Conservation (phyloP, 1,284 basidiomycete genomes). For the Hypsizygus ulmarius region DNA sequence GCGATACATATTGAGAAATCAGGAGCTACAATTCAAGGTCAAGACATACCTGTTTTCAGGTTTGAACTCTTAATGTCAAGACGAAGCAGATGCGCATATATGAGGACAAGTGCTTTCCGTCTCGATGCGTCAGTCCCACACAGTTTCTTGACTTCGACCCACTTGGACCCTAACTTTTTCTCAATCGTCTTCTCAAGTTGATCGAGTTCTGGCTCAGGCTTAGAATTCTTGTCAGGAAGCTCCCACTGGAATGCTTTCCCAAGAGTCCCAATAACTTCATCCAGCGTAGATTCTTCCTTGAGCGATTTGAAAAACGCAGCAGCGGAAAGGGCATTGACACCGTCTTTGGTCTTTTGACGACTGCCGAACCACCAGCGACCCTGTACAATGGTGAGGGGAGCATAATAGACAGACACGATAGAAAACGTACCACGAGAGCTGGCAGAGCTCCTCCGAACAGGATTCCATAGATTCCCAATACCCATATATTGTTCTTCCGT, state of each 20-base stretch:
- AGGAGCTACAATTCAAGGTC: not conserved
- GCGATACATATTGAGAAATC: constrained; percentile 2
- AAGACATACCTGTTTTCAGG: constrained; percentile 59
- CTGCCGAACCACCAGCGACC: constrained; percentile 98
- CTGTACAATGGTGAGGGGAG: constrained; percentile 31
- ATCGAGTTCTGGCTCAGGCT: constrained; percentile 45
- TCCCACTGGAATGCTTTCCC: constrained; percentile 76
- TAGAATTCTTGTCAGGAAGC: constrained; percentile 26
- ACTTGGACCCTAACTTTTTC: constrained; percentile 48
- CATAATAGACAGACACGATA: constrained; percentile 1
- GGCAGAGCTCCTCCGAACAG: constrained; percentile 88
- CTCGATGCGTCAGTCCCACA: constrained; percentile 29
- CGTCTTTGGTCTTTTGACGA: constrained; percentile 89
- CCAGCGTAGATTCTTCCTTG: constrained; percentile 76
- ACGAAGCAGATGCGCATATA: constrained; percentile 88
- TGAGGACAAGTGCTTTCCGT: constrained; percentile 65
- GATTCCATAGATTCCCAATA: constrained; percentile 85
- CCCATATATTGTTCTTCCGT: constrained; percentile 88
- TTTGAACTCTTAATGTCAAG: constrained; percentile 56
- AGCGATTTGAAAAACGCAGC: constrained; percentile 88
- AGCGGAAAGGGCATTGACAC: constrained; percentile 82
- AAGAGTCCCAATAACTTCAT: constrained; percentile 75
- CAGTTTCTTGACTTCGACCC: constrained; percentile 43
- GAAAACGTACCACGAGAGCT: constrained; percentile 66
- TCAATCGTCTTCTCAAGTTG: constrained; percentile 59